These are phyloP conservation scores for Fusarium begoniae DNA, from an alignment of 2,329 filamentous ascomycete species.

Conservation along the genomic window DNA sequence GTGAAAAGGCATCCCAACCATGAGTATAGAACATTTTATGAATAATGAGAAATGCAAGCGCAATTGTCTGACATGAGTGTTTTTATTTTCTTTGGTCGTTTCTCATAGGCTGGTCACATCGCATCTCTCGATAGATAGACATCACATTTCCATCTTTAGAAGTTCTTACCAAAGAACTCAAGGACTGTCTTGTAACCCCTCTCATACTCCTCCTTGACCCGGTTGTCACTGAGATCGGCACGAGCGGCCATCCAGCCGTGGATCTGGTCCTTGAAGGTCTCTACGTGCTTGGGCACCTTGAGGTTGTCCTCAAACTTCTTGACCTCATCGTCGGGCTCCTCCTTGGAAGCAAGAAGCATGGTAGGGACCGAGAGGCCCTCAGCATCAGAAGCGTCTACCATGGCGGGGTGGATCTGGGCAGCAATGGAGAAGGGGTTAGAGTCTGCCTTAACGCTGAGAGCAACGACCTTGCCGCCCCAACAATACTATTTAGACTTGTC, in stretches of 20 bases:
- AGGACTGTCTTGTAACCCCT: slow-evolving; percentile 69
- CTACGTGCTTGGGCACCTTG: slow-evolving; percentile 65
- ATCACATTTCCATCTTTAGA: slow-evolving; percentile 39
- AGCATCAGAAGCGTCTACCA: slow-evolving; percentile 71
- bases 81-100: slow-evolving; percentile 8
- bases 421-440: slow-evolving; percentile 65
- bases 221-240: slow-evolving; percentile 64
- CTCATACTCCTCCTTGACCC: slow-evolving; percentile 68
- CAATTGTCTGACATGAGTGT: not conserved
- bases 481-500: slow-evolving; percentile 58
- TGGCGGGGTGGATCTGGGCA: slow-evolving; percentile 66
- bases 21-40: not conserved
- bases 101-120: slow-evolving; percentile 18
- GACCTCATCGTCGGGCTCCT: slow-evolving; percentile 66
- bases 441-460: slow-evolving; percentile 58
- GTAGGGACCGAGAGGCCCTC: slow-evolving; percentile 68
- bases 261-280: slow-evolving; percentile 73
- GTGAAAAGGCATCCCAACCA: slow-evolving; percentile 44
- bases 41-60: slow-evolving; percentile 1
- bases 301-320: slow-evolving; percentile 65
- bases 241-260: slow-evolving; percentile 81
- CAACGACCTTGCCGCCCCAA: slow-evolving; percentile 76
- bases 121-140: not conserved
- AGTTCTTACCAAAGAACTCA: slow-evolving; percentile 65
- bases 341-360: slow-evolving; percentile 70